Evolutionary conservation across 129 eudicot species (phyloP).

Genomic region (sunflower (Helianthus annuus)): DNA sequence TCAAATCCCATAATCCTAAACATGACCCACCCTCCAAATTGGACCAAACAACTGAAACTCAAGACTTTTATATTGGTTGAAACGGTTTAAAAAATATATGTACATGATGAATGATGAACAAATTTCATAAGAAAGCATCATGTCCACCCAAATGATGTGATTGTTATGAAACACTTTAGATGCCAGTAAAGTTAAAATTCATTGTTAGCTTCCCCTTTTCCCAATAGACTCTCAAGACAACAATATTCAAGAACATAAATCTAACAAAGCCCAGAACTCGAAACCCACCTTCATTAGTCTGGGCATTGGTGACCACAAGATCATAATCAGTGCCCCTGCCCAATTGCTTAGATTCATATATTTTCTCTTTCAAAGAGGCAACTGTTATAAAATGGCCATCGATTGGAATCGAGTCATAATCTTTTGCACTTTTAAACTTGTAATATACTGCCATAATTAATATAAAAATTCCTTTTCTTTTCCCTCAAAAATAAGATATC

Average conservation of each 20-base stretch:
- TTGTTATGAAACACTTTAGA: constrained; percentile 1
- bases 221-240: not conserved
- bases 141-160: constrained; percentile 6
- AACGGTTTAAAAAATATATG: not conserved
- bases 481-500: constrained; percentile 37
- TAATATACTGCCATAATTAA: constrained; percentile 84
- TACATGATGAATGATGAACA: constrained; percentile 4
- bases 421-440: constrained; percentile 99
- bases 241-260: not conserved
- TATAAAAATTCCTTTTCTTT: constrained; percentile 29
- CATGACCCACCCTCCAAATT: not conserved
- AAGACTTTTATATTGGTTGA: not conserved
- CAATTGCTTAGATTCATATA: constrained; percentile 92
- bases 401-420: constrained; percentile 79
- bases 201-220: not conserved
- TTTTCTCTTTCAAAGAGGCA: constrained; percentile 84
- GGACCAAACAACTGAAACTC: constrained; percentile 6
- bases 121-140: not conserved
- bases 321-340: constrained; percentile 97
- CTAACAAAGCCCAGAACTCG: constrained; percentile 23
- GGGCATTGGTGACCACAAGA: constrained; percentile 94
- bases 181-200: not conserved
- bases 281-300: constrained; percentile 93
- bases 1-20: not conserved
- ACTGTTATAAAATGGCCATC: constrained; percentile 96